Evolutionary conservation across 1,284 basidiomycete species (phyloP).

Genomic region (Ganoderma meredithae): DNA sequence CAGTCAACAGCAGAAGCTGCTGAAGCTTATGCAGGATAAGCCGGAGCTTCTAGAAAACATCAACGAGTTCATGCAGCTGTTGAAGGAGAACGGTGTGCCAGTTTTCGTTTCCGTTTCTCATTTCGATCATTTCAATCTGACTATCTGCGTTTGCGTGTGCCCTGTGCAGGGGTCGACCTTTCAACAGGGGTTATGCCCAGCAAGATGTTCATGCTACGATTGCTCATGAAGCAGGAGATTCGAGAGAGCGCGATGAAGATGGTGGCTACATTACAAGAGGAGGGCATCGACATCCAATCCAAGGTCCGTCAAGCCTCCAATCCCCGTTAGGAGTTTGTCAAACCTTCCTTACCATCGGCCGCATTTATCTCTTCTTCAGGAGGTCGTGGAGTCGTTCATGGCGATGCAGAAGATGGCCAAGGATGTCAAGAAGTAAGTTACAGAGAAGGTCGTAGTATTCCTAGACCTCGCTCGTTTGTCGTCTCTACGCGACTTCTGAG

Average conservation of each 20-base stretch:
- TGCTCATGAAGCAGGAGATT: constrained; percentile 61
- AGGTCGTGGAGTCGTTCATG: constrained; percentile 32
- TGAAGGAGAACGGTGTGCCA: constrained; percentile 59
- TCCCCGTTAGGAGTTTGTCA: neutral
- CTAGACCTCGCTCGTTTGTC: constrained; percentile 1
- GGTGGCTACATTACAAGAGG: constrained; percentile 60
- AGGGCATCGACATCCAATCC: constrained; percentile 60
- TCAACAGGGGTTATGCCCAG: constrained; percentile 52
- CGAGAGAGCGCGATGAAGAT: constrained; percentile 55
- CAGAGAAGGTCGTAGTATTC: neutral
- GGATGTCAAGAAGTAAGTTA: constrained; percentile 17
- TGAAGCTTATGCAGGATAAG: constrained; percentile 57
- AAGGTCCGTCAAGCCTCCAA: constrained; percentile 40
- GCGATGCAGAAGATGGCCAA: constrained; percentile 27
- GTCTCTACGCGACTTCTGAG: neutral
- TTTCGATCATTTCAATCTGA: neutral
- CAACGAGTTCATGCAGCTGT: constrained; percentile 51
- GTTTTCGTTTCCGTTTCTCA: neutral
- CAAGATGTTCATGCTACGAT: constrained; percentile 47
- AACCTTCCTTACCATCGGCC: neutral
- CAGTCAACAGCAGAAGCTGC: constrained; percentile 53
- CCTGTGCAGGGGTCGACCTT: constrained; percentile 56
- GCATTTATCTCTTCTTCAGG: constrained; percentile 17
- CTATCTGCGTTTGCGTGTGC: neutral
- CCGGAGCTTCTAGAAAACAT: constrained; percentile 60